Conservation (phyloP, 2,329 filamentous ascomycete species). For the Botrytis hyacinthi region DNA sequence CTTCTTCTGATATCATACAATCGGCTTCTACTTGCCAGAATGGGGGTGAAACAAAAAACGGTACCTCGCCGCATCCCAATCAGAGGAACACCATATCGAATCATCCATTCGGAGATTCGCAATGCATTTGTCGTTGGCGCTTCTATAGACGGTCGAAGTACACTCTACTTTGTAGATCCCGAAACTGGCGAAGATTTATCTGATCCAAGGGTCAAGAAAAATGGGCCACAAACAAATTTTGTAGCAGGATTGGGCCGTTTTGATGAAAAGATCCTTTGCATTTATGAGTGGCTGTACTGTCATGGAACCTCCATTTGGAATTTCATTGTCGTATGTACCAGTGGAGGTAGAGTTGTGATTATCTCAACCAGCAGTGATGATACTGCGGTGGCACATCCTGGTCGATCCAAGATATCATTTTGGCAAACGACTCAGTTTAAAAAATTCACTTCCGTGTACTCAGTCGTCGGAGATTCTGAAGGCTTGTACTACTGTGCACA, state of each 20-base stretch:
- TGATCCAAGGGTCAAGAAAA: constrained; percentile 40
- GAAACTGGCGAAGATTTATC: constrained; percentile 54
- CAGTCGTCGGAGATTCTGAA: constrained; percentile 54
- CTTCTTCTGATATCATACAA: constrained; percentile 51
- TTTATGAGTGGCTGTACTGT: constrained; percentile 63
- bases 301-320: constrained; percentile 58
- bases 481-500: constrained; percentile 58
- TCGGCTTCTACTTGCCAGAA: constrained; percentile 52
- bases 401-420: constrained; percentile 46
- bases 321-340: constrained; percentile 61
- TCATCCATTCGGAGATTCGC: constrained; percentile 55
- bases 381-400: not conserved
- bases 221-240: constrained; percentile 45
- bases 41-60: constrained; percentile 47
- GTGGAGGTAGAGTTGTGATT: constrained; percentile 54
- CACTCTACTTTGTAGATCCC: constrained; percentile 56
- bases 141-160: constrained; percentile 45
- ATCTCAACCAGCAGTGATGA: constrained; percentile 45
- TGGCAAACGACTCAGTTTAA: constrained; percentile 47
- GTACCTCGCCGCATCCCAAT: constrained; percentile 52
- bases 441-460: constrained; percentile 48
- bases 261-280: constrained; percentile 57
- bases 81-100: constrained; percentile 40
- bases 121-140: constrained; percentile 55
- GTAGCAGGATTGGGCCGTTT: constrained; percentile 56